These are phyloP conservation scores for Triticum monococcum DNA, from an alignment of 176 grass and related monocot genomes.

Conservation along the genomic window DNA sequence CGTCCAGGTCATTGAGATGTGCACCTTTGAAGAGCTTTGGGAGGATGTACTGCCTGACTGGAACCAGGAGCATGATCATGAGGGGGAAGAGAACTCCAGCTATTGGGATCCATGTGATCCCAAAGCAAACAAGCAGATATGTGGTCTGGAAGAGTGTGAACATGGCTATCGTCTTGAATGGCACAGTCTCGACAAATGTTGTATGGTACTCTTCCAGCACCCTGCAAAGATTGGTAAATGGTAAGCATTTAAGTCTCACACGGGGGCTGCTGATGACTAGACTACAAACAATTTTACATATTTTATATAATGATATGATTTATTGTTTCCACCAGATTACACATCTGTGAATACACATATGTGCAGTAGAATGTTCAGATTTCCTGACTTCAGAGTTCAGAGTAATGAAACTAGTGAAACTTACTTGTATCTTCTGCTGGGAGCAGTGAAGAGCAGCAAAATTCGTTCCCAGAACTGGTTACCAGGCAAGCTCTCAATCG, in stretches of 20 bases:
- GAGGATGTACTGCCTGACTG: slow-evolving; percentile 90
- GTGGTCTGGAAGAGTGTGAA: slow-evolving; percentile 92
- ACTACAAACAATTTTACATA: neutral
- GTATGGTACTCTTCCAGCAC: slow-evolving; percentile 93
- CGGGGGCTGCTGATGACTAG: neutral
- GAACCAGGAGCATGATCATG: slow-evolving; percentile 98
- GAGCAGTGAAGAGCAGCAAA: slow-evolving; percentile 91
- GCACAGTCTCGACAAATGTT: slow-evolving; percentile 92
- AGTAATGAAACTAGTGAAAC: slow-evolving; percentile 16
- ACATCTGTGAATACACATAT: neutral
- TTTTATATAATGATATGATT: neutral
- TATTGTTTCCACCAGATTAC: neutral
- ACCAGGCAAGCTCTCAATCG: slow-evolving; percentile 94
- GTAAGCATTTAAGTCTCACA: slow-evolving; percentile 1
- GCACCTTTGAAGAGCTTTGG: slow-evolving; percentile 99
- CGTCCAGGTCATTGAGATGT: slow-evolving; percentile 86
- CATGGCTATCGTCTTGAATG: slow-evolving; percentile 87
- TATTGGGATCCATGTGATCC: slow-evolving; percentile 98
- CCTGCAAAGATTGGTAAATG: slow-evolving; percentile 47
- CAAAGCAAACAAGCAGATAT: slow-evolving; percentile 87
- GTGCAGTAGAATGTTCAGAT: neutral
- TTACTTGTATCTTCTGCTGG: slow-evolving; percentile 96
- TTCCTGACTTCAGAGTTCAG: neutral
- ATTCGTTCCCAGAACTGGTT: slow-evolving; percentile 99
- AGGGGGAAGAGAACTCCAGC: slow-evolving; percentile 97